Evolutionary conservation across 768 basidiomycete species (phyloP).

Genomic region (Serendipita sp.): DNA sequence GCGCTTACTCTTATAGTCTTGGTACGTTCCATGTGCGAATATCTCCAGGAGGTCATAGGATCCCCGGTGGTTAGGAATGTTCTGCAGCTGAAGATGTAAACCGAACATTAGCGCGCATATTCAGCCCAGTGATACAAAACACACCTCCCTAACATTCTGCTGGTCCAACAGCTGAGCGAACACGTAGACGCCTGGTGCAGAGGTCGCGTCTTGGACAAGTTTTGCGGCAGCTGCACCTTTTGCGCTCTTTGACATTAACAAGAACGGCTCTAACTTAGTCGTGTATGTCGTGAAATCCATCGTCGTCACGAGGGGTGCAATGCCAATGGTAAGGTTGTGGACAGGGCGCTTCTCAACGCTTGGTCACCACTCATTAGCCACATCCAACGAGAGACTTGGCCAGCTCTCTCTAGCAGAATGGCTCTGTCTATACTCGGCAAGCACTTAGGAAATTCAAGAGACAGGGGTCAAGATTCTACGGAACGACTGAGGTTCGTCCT

Average conservation of each 20-base stretch:
- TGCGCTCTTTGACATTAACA: conserved; percentile 80
- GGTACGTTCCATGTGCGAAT: conserved; percentile 80
- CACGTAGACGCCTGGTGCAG: conserved; percentile 80
- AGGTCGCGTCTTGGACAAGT: conserved; percentile 68
- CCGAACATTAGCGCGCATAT: not conserved
- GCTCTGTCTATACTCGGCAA: not conserved
- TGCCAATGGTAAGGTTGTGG: not conserved
- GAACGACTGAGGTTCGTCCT: conserved; percentile 6
- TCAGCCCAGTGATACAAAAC: conserved; percentile 11
- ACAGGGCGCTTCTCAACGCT: not conserved
- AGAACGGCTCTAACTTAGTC: conserved; percentile 70
- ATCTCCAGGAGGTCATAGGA: conserved; percentile 56
- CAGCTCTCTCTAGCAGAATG: not conserved
- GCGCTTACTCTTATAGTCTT: conserved; percentile 58
- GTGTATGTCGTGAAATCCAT: conserved; percentile 13
- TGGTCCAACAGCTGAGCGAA: conserved; percentile 78
- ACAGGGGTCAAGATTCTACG: not conserved
- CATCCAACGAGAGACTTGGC: not conserved
- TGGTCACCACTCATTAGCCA: not conserved
- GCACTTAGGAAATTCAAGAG: not conserved
- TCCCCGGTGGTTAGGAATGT: conserved; percentile 43
- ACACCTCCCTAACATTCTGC: conserved; percentile 71
- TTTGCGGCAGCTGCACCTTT: conserved; percentile 90
- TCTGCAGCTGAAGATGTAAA: conserved; percentile 37
- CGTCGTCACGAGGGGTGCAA: not conserved